phyloP scores from a whole-genome alignment of 441 rosid genomes.

The Gossypium schwendimanii region DNA sequence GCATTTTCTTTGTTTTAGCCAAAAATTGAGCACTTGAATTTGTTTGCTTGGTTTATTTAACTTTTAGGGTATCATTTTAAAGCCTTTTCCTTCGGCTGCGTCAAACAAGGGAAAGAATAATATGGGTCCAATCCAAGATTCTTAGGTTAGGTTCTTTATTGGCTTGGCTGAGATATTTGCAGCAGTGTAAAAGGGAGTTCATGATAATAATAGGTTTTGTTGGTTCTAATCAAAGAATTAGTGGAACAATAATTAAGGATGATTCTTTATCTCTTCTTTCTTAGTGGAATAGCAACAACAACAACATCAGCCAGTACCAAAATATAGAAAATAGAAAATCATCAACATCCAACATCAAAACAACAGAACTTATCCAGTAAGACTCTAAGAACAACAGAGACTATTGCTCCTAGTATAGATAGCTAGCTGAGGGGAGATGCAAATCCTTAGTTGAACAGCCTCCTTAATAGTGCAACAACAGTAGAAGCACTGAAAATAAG shows the following conservation, averaged over 20 bases:
- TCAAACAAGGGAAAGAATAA: constrained; percentile 1
- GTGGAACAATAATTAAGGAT: neutral
- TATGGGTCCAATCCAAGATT: neutral
- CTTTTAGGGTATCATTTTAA: neutral
- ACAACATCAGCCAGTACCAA: neutral
- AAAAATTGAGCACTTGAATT: neutral
- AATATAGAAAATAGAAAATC: neutral
- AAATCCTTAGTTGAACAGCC: neutral
- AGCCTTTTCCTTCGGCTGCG: neutral
- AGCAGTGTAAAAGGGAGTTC: neutral
- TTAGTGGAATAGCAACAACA: neutral
- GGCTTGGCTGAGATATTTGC: neutral
- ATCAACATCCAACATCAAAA: neutral
- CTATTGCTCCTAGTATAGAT: neutral
- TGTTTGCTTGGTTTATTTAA: neutral
- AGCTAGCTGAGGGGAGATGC: neutral
- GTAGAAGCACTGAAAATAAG: neutral
- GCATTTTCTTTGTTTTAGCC: neutral
- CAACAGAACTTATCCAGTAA: neutral
- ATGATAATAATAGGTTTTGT: neutral
- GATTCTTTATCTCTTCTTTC: neutral
- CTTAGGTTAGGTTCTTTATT: neutral
- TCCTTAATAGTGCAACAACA: neutral
- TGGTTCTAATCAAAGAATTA: neutral
- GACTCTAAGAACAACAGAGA: neutral